Percentiles rank a stretch among this genome's conserved stretches.
Conservation (phyloP, 495 filamentous ascomycete species). For the Filosporella fistucella region DNA sequence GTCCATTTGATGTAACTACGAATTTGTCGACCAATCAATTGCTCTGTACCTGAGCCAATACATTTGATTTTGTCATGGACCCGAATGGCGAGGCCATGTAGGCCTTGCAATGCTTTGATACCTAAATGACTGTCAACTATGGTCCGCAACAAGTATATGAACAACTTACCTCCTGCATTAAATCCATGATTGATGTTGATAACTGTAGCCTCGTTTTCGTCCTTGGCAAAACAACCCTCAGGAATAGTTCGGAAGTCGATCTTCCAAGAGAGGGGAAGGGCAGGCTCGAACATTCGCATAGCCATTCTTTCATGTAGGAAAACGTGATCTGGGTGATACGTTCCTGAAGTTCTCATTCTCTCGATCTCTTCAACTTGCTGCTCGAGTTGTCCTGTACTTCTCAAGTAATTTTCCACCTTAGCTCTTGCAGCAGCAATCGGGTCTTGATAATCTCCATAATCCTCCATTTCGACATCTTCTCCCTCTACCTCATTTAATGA, state of each 20-base stretch:
- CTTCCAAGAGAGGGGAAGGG: constrained; percentile 50
- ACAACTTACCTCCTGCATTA: constrained; percentile 16
- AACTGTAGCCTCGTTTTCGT: constrained; percentile 34
- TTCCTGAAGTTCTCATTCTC: no score
- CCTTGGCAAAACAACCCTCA: constrained; percentile 46
- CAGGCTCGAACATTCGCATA: constrained; percentile 55
- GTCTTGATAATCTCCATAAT: no score
- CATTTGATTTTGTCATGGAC: constrained; percentile 14
- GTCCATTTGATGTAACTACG: constrained; percentile 23
- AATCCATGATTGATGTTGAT: constrained; percentile 34
- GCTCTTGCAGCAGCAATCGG: no score
- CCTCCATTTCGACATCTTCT: no score
- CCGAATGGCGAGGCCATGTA: constrained; percentile 14
- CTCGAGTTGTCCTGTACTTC: no score
- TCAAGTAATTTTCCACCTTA: no score
- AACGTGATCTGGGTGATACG: constrained; percentile 48
- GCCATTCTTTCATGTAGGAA: constrained; percentile 49
- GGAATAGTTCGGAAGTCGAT: constrained; percentile 60
- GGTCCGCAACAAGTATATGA: not conserved
- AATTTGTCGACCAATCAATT: constrained; percentile 15
- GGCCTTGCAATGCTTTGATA: constrained; percentile 17
- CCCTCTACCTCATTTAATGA: not conserved
- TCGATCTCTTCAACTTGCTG: not conserved
- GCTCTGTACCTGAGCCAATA: constrained; percentile 1
- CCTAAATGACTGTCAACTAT: constrained; percentile 11